These are phyloP conservation scores for Claviceps africana DNA, from an alignment of 2,329 filamentous ascomycete genomes.

Conservation along the genomic window DNA sequence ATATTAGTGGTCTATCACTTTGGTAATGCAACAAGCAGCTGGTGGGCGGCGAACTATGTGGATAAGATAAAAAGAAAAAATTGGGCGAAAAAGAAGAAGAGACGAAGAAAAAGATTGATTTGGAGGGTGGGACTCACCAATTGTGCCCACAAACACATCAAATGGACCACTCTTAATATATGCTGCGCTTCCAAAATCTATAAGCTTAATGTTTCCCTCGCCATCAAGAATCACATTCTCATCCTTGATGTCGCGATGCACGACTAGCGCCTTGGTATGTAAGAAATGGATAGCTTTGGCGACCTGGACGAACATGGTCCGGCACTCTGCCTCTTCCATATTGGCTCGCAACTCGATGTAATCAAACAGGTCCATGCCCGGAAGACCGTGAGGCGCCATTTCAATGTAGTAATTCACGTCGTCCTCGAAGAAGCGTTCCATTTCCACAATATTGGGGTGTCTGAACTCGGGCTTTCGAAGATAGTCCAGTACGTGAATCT, in stretches of 20 bases:
- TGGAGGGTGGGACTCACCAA: slow-evolving; percentile 48
- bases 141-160: slow-evolving; percentile 96
- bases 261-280: slow-evolving; percentile 78
- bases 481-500: slow-evolving; percentile 94
- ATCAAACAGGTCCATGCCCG: slow-evolving; percentile 97
- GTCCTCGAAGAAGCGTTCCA: slow-evolving; percentile 64
- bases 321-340: slow-evolving; percentile 90
- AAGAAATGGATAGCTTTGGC: slow-evolving; percentile 80
- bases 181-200: slow-evolving; percentile 94
- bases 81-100: not conserved
- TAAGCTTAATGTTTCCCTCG: slow-evolving; percentile 89
- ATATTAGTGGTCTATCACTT: not conserved
- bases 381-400: slow-evolving; percentile 87
- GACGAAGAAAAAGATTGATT: not conserved
- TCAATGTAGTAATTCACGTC: slow-evolving; percentile 96
- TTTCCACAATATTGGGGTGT: slow-evolving; percentile 58
- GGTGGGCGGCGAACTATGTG: not conserved
- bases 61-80: not conserved
- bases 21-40: not conserved
- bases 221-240: slow-evolving; percentile 96
- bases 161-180: slow-evolving; percentile 98
- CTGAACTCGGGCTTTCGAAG: slow-evolving; percentile 58
- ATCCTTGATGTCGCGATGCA: slow-evolving; percentile 97
- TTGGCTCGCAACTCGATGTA: slow-evolving; percentile 94
- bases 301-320: slow-evolving; percentile 91